Evolutionary conservation across 2,329 filamentous ascomycete species (phyloP).

Genomic region (Teratosphaeria pseudoeucalypti): DNA sequence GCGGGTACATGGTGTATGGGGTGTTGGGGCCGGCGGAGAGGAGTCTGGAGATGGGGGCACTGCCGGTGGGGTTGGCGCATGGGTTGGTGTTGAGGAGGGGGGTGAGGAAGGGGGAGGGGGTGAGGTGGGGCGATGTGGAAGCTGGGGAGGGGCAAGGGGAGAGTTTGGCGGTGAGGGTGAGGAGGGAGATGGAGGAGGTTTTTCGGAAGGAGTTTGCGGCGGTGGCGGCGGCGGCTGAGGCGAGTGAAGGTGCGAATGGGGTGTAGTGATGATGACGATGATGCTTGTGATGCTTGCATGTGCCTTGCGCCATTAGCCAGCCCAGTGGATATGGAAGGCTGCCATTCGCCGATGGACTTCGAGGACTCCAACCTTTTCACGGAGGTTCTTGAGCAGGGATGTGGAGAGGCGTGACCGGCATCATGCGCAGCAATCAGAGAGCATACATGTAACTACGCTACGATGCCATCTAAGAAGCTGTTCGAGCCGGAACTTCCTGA

Average conservation of each 20-base stretch:
- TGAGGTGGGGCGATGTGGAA: conserved; percentile 38
- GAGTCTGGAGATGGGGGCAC: conserved; percentile 32
- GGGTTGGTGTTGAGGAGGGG: conserved; percentile 32
- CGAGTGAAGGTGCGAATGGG: not conserved
- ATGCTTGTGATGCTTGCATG: too few relatives aligned
- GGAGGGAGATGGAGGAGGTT: conserved; percentile 36
- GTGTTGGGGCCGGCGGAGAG: conserved; percentile 32
- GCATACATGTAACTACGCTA: too few relatives aligned
- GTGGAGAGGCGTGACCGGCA: too few relatives aligned
- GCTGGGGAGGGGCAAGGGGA: conserved; percentile 29
- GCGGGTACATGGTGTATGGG: conserved; percentile 38
- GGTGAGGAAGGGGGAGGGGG: conserved; percentile 32
- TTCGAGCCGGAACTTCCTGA: too few relatives aligned
- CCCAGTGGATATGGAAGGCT: too few relatives aligned
- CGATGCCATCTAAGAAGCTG: too few relatives aligned
- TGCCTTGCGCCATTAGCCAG: too few relatives aligned
- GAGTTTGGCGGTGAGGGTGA: conserved; percentile 29
- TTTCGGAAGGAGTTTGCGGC: conserved; percentile 17
- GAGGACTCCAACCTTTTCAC: too few relatives aligned
- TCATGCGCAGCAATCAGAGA: too few relatives aligned
- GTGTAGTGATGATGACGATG: not conserved
- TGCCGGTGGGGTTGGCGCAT: conserved; percentile 36
- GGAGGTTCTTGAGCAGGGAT: too few relatives aligned
- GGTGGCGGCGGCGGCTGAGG: not conserved
- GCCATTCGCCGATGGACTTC: too few relatives aligned